Conservation (phyloP, 2,329 filamentous ascomycete species). For the Scedosporium apiospermum region DNA sequence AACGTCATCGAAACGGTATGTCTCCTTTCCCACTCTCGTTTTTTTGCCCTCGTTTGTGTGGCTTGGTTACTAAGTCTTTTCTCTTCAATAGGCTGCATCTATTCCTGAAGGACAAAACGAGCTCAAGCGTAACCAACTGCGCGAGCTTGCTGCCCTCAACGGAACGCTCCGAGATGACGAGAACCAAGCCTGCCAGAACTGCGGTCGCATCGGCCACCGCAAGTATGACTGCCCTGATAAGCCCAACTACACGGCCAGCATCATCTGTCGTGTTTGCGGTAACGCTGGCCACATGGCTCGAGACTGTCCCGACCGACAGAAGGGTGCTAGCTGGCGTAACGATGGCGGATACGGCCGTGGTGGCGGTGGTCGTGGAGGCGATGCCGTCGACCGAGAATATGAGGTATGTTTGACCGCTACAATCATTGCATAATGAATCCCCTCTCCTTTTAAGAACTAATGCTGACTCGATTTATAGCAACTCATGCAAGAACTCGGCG, state of each 20-base stretch:
- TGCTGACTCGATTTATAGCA: conserved; percentile 49
- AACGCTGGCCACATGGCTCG: conserved; percentile 98
- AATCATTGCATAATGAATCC: not conserved
- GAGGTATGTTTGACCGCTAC: conserved; percentile 57
- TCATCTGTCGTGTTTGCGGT: conserved; percentile 96
- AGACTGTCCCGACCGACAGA: conserved; percentile 90
- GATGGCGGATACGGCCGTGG: conserved; percentile 47
- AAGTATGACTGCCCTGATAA: conserved; percentile 98
- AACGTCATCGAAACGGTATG: conserved; percentile 97
- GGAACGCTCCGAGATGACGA: conserved; percentile 98
- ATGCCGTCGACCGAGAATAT: conserved; percentile 88
- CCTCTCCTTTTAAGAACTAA: conserved; percentile 1
- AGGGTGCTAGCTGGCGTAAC: conserved; percentile 87
- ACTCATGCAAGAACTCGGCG: conserved; percentile 95
- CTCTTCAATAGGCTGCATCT: conserved; percentile 66
- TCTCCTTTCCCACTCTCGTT: conserved; percentile 13
- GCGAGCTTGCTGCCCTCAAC: conserved; percentile 95
- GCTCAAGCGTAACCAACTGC: conserved; percentile 95
- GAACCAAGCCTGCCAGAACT: conserved; percentile 99
- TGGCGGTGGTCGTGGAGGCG: conserved; percentile 59
- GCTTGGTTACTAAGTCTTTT: not conserved
- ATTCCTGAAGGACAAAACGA: conserved; percentile 99
- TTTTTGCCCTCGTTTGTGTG: not conserved
- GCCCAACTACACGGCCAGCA: conserved; percentile 97
- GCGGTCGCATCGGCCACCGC: conserved; percentile 94